A percentile compares a stretch with the other conserved stretches of the same genome.
These are phyloP conservation scores for Amylostereum areolatum DNA, from an alignment of 1,284 basidiomycete species.

Conservation along the genomic window DNA sequence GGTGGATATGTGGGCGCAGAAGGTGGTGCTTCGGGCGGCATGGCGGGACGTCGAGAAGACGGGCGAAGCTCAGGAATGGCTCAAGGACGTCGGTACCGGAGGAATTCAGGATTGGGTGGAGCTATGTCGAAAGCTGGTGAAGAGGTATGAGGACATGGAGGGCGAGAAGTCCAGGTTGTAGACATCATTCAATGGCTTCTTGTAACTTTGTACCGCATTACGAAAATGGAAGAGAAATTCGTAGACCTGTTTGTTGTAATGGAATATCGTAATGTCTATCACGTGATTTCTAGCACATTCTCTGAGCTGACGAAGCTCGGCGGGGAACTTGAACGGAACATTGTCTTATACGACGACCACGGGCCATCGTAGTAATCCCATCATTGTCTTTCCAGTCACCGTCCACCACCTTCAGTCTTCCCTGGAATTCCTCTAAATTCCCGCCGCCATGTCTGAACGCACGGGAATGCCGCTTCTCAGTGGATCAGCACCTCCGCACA, in stretches of 20 bases:
- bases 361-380: not conserved
- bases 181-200: too few relatives aligned
- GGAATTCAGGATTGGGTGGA: conserved; percentile 58
- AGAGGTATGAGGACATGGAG: conserved; percentile 26
- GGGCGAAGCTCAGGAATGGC: conserved; percentile 54
- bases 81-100: conserved; percentile 52
- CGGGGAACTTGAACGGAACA: too few relatives aligned
- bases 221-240: too few relatives aligned
- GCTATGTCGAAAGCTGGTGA: conserved; percentile 44
- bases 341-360: too few relatives aligned
- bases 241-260: too few relatives aligned
- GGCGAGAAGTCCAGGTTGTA: not conserved
- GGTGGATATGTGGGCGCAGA: conserved; percentile 48
- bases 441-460: conserved; percentile 5
- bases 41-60: conserved; percentile 55
- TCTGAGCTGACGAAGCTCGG: too few relatives aligned
- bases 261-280: too few relatives aligned
- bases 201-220: too few relatives aligned
- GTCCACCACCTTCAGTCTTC: not conserved
- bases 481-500: conserved; percentile 42
- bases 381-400: not conserved
- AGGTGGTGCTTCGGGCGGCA: conserved; percentile 34
- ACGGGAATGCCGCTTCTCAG: conserved; percentile 66
- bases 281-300: too few relatives aligned
- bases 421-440: not conserved